Conservation (phyloP, 1,284 basidiomycete genomes). For the Pisolithus thermaeus region DNA sequence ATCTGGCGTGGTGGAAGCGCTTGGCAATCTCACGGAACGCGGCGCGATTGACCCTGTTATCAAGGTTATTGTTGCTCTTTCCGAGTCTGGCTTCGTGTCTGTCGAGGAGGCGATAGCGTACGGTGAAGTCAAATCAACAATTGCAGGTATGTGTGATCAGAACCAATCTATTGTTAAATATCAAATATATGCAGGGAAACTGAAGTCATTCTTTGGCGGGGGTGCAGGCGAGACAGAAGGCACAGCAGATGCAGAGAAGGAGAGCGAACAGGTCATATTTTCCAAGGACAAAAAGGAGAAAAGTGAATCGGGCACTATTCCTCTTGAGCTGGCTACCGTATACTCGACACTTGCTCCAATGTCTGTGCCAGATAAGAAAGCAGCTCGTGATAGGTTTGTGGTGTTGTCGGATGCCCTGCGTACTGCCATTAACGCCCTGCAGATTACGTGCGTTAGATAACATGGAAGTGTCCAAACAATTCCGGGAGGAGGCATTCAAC, state of each 20-base stretch:
- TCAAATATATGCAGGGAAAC: conserved; percentile 47
- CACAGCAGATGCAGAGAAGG: conserved; percentile 14
- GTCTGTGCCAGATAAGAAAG: conserved; percentile 67
- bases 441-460: conserved; percentile 78
- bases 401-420: neutral
- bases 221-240: conserved; percentile 29
- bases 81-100: conserved; percentile 79
- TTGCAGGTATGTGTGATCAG: conserved; percentile 49
- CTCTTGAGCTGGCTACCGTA: conserved; percentile 56
- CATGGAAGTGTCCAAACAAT: conserved; percentile 72
- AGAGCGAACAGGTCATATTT: conserved; percentile 20
- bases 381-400: conserved; percentile 57
- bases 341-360: conserved; percentile 67
- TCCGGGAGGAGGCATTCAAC: conserved; percentile 89
- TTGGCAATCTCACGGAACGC: conserved; percentile 68
- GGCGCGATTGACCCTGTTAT: conserved; percentile 70
- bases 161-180: conserved; percentile 9
- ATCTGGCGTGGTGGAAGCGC: conserved; percentile 61
- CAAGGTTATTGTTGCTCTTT: conserved; percentile 75
- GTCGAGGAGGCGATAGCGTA: conserved; percentile 72
- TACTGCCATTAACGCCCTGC: neutral
- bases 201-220: conserved; percentile 81
- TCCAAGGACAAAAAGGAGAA: conserved; percentile 37
- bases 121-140: conserved; percentile 71
- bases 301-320: conserved; percentile 43